These are phyloP conservation scores for Nakazawaea anatomiae DNA, from an alignment of 805 yeast genomes.

Conservation along the genomic window DNA sequence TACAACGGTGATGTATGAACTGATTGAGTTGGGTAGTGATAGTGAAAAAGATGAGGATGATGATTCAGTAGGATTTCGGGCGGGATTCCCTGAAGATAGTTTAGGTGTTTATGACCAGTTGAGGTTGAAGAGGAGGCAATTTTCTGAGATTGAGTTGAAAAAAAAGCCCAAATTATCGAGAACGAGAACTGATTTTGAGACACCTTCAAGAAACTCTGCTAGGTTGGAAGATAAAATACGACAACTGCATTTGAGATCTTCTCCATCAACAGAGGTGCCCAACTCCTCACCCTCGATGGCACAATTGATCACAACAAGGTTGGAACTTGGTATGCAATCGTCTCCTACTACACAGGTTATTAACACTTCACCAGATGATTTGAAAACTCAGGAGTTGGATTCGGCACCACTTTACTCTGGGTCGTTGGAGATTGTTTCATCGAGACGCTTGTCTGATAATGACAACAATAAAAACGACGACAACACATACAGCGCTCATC, in stretches of 20 bases:
- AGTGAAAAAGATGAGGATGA: conserved; percentile 25
- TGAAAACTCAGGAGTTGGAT: background rate
- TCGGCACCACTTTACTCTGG: background rate
- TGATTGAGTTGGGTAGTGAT: conserved; percentile 7
- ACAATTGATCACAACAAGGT: background rate
- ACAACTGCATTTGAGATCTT: background rate
- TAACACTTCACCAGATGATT: background rate
- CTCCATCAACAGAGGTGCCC: background rate
- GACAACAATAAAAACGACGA: too few species aligned
- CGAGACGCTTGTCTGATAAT: background rate
- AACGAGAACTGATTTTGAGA: background rate
- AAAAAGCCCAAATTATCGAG: conserved; percentile 2
- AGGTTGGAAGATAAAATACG: background rate
- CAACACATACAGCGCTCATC: too few species aligned
- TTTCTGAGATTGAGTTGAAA: background rate
- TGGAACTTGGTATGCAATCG: background rate
- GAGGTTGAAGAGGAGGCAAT: conserved; percentile 3
- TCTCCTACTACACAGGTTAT: background rate
- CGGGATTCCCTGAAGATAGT: conserved; percentile 8
- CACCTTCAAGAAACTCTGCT: conserved; percentile 1
- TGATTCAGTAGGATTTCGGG: conserved; percentile 16
- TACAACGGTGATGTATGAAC: background rate
- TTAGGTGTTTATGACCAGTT: conserved; percentile 3
- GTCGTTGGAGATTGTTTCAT: background rate
- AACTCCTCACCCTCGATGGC: conserved; percentile 6